phyloP scores from a whole-genome alignment of 164 flowering plant species.

The Chimonanthus praecox region DNA sequence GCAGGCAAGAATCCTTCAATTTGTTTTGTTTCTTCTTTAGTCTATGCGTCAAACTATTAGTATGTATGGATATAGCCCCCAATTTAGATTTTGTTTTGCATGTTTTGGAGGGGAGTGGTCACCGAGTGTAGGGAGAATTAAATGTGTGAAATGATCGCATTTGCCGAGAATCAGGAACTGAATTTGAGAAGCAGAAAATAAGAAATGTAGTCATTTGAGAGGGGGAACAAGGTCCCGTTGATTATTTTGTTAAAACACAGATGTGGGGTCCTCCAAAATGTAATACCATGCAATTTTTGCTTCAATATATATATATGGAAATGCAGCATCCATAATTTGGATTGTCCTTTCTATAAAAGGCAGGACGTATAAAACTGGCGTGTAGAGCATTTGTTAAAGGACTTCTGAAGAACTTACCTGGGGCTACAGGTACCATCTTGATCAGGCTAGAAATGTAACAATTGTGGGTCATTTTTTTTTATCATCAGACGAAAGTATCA shows the following conservation, averaged over 20 bases:
- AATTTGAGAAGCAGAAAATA: too few relatives aligned
- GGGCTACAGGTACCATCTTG: too few relatives aligned
- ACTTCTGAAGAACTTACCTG: neutral
- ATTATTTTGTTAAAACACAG: neutral
- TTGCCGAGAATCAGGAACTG: too few relatives aligned
- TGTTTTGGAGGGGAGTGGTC: neutral
- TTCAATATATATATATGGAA: neutral
- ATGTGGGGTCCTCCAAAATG: neutral
- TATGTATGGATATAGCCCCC: neutral
- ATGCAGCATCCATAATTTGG: neutral
- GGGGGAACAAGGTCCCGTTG: neutral
- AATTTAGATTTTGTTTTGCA: neutral
- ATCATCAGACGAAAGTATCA: too few relatives aligned
- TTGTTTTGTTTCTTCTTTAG: neutral
- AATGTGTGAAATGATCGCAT: too few relatives aligned
- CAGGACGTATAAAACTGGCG: neutral
- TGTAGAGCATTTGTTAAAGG: neutral
- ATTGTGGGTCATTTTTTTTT: too few relatives aligned
- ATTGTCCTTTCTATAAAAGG: neutral
- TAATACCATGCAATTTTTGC: neutral
- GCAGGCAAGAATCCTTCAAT: constrained; percentile 54
- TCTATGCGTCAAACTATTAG: neutral
- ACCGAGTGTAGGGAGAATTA: too few relatives aligned
- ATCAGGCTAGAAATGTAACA: too few relatives aligned
- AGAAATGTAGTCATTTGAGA: too few relatives aligned